Base-by-base conservation (phyloP, 2,329 filamentous ascomycete genomes). In the Pseudogymnoascus sp. region DNA sequence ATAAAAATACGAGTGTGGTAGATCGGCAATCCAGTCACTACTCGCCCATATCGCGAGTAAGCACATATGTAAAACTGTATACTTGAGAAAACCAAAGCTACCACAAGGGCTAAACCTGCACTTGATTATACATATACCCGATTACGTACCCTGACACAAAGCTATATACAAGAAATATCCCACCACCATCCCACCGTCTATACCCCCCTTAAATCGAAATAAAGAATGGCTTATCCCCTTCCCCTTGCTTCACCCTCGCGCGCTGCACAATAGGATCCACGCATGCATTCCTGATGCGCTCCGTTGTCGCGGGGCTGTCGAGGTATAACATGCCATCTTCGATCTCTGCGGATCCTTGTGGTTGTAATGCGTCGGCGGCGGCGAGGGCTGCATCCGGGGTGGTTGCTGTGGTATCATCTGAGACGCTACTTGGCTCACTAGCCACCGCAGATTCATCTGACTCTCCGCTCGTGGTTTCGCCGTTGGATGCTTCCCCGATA, bases 191-290 rank as follows among this genome's bases (percentile, higher is more conserved):
- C n/a, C 1, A 3, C 19, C 18, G 1, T 26, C 45, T 21, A 57
- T 7, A 30, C 12, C 21, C 13, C 10, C 1, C 15, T 61, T 60
- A 71, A 61, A 71, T 71, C 10, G 67, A 61, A 56, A 85, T 74
- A 67, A 95, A 96, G 72, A 92, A 96, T 65, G 83, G 89, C 83
- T 88, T 87, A 79, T 95, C 90, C 0, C 89, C 90, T 62, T 91
- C 86, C 74, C 79, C 80, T 3, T 88, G 82, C 71, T 75, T 68
- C 7, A 95, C 90, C 72, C 82, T 79, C 6, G 85, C 84, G 69
- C 84, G 79, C 76, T 85, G 84, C 71, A 95, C 78, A 69, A 95
- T 92, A 2, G 89, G 87, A 74, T 95, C 90, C 58, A 86, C 89
- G 69, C 89, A 94, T 28, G 82, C 82, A 58, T 91, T 74, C 65